phyloP scores from a whole-genome alignment of 257 asterid genomes.

The Capsicum rhomboideum region DNA sequence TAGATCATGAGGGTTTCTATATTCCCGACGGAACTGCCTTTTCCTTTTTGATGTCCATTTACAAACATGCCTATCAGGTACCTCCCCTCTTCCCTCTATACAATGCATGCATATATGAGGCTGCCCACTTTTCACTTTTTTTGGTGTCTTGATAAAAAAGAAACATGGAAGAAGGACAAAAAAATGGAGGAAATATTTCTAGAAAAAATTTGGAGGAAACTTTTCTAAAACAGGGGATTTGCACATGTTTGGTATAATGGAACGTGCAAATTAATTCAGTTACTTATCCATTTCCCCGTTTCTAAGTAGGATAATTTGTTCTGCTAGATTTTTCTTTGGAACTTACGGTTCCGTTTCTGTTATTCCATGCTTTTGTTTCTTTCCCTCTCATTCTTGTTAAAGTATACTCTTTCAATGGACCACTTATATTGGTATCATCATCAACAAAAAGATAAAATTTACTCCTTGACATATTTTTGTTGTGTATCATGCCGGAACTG shows the following conservation, averaged over 20 bases:
- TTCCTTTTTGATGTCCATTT: constrained; percentile 76
- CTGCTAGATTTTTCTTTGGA: neutral
- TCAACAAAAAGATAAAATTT: neutral
- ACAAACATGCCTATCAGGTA: constrained; percentile 79
- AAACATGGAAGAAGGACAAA: neutral
- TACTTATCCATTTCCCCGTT: neutral
- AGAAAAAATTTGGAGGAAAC: neutral
- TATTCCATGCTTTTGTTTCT: neutral
- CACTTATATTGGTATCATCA: neutral
- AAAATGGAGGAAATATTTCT: neutral
- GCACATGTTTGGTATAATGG: neutral
- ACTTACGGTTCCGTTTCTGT: neutral
- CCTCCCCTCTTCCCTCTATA: neutral
- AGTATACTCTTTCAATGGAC: neutral
- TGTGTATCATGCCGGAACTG: neutral
- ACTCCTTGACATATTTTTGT: neutral
- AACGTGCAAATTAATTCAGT: neutral
- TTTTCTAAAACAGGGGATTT: neutral
- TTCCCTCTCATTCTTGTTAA: neutral
- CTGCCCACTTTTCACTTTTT: neutral
- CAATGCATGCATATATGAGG: neutral
- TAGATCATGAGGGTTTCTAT: constrained; percentile 89
- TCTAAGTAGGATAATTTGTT: neutral
- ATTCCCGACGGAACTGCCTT: constrained; percentile 73
- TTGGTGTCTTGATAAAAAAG: neutral